Conservation (phyloP, 2,329 filamentous ascomycete species). For the Alternaria ethzedia region DNA sequence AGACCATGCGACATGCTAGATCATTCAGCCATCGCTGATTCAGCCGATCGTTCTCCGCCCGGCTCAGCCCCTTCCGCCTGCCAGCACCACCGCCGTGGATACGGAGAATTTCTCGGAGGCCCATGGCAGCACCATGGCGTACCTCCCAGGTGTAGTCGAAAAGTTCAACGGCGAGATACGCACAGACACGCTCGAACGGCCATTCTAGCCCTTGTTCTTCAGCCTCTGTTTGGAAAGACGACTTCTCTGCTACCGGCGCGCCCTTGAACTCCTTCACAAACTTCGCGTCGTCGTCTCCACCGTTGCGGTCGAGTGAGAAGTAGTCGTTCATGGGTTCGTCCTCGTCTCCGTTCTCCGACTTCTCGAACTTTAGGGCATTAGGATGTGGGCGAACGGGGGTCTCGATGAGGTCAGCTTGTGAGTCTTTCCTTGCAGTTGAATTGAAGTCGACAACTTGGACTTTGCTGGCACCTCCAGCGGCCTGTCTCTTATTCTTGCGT, state of each 20-base stretch:
- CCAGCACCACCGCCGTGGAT: constrained; percentile 92
- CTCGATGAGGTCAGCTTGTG: constrained; percentile 63
- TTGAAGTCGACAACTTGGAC: constrained; percentile 88
- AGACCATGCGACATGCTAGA: constrained; percentile 90
- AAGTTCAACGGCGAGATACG: constrained; percentile 90
- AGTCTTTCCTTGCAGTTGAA: constrained; percentile 66
- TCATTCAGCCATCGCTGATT: constrained; percentile 93
- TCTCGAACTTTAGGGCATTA: constrained; percentile 62
- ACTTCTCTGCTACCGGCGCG: constrained; percentile 78
- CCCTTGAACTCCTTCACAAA: constrained; percentile 97
- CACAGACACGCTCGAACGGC: constrained; percentile 93
- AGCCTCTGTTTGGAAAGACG: constrained; percentile 79
- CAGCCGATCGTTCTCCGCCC: constrained; percentile 75
- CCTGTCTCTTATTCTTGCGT: constrained; percentile 88
- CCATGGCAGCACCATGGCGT: constrained; percentile 94
- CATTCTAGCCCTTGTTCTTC: constrained; percentile 82
- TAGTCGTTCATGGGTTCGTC: constrained; percentile 67
- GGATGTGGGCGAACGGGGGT: constrained; percentile 59
- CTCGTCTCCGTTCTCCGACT: constrained; percentile 66
- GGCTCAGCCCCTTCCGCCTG: constrained; percentile 71
- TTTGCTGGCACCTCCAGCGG: constrained; percentile 88
- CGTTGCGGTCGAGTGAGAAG: constrained; percentile 83
- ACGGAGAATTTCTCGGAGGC: constrained; percentile 85
- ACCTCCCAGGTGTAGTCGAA: constrained; percentile 96
- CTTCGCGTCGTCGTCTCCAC: constrained; percentile 87